These are phyloP conservation scores for Cyclotella baltica DNA, from an alignment of 108 stramenopile genomes.

Conservation along the genomic window DNA sequence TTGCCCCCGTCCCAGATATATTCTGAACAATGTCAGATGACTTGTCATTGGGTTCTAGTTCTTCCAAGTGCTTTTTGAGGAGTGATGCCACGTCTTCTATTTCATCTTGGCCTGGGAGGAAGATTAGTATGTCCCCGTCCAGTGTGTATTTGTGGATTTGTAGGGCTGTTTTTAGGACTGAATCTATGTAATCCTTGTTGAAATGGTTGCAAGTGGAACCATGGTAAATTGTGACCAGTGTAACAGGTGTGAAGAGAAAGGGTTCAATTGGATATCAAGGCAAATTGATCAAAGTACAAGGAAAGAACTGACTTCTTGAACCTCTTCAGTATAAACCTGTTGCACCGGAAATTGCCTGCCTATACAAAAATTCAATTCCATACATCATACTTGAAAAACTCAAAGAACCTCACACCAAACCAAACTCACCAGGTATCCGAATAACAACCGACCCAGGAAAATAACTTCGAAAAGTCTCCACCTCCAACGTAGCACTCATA, in stretches of 20 bases:
- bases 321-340: slow-evolving; percentile 72
- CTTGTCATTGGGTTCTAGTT: slow-evolving; percentile 43
- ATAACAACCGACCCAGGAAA: slow-evolving; percentile 73
- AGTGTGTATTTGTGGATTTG: slow-evolving; percentile 86
- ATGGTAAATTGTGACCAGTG: neutral
- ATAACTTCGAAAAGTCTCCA: slow-evolving; percentile 83
- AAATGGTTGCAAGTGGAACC: neutral
- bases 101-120: slow-evolving; percentile 98
- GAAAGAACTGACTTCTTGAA: slow-evolving; percentile 60
- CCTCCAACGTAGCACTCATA: slow-evolving; percentile 97
- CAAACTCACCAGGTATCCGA: slow-evolving; percentile 74
- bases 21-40: slow-evolving; percentile 63
- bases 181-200: slow-evolving; percentile 82
- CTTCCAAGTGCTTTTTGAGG: slow-evolving; percentile 75
- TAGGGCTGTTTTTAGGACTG: slow-evolving; percentile 81
- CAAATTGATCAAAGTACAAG: neutral
- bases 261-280: neutral
- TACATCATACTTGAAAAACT: too few species aligned
- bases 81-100: slow-evolving; percentile 81
- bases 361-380: neutral
- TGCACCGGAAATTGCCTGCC: slow-evolving; percentile 88
- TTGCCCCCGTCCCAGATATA: slow-evolving; percentile 68
- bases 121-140: slow-evolving; percentile 90
- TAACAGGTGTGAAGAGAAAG: neutral
- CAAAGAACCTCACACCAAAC: neutral